Conservation (phyloP, 2,329 filamentous ascomycete genomes). For the Furcasterigmium furcatum region DNA sequence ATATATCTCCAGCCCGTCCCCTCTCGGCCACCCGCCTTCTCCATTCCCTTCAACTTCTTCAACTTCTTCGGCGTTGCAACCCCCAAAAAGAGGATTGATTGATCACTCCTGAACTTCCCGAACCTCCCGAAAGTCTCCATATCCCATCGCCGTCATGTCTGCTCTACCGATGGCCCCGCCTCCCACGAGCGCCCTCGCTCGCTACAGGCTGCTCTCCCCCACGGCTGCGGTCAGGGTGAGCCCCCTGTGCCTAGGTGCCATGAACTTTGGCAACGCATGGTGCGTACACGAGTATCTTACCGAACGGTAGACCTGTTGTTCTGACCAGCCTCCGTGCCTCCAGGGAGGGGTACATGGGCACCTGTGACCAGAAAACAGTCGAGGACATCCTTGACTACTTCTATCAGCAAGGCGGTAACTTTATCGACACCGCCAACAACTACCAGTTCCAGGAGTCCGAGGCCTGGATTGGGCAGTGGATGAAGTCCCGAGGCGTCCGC, state of each 20-base stretch:
- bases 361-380: slow-evolving; percentile 58
- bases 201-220: slow-evolving; percentile 65
- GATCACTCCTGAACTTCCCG: no score
- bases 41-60: no score
- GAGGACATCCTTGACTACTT: slow-evolving; percentile 67
- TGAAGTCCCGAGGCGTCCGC: slow-evolving; percentile 59
- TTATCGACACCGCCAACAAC: slow-evolving; percentile 69
- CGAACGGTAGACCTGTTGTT: no score
- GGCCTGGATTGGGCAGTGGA: slow-evolving; percentile 68
- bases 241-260: slow-evolving; percentile 61
- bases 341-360: slow-evolving; percentile 57
- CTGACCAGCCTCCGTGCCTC: no score
- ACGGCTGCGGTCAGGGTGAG: slow-evolving; percentile 65
- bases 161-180: slow-evolving; percentile 36
- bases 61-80: no score
- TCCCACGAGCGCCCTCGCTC: slow-evolving; percentile 57
- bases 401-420: slow-evolving; percentile 60
- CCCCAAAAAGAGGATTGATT: no score
- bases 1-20: no score
- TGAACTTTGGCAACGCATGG: slow-evolving; percentile 62
- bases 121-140: no score
- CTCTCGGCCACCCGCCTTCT: no score
- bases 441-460: slow-evolving; percentile 65
- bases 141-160: slow-evolving; percentile 23
- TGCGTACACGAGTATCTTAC: slow-evolving; percentile 13